A percentile compares a stretch with the other conserved stretches of the same genome.
These are phyloP conservation scores for Populus ilicifolia DNA, from an alignment of 345 rosid genomes.

Conservation along the genomic window DNA sequence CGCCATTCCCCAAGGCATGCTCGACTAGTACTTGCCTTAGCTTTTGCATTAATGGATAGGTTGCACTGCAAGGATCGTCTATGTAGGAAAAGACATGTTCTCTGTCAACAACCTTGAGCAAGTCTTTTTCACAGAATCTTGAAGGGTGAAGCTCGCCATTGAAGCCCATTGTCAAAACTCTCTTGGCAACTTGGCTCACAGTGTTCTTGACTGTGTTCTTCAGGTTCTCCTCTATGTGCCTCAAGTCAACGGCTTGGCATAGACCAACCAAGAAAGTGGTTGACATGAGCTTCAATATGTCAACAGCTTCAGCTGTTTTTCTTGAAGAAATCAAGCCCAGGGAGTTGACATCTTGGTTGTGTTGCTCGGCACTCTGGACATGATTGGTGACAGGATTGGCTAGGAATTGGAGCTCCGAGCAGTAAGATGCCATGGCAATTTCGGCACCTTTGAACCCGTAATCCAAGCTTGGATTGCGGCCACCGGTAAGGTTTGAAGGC, in stretches of 20 bases:
- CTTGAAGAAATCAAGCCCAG: slow-evolving; percentile 31
- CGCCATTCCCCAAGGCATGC: slow-evolving; percentile 25
- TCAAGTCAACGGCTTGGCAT: slow-evolving; percentile 31
- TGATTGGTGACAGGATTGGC: slow-evolving; percentile 34
- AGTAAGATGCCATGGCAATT: slow-evolving; percentile 39
- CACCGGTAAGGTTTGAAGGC: slow-evolving; percentile 34
- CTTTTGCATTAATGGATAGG: slow-evolving; percentile 28
- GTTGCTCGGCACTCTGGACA: slow-evolving; percentile 37
- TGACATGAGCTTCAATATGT: slow-evolving; percentile 33
- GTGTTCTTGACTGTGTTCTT: slow-evolving; percentile 25
- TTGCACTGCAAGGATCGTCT: slow-evolving; percentile 33
- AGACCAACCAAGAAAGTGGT: slow-evolving; percentile 28
- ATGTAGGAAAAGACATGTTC: slow-evolving; percentile 23
- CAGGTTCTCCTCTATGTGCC: slow-evolving; percentile 33
- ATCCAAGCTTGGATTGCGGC: slow-evolving; percentile 34
- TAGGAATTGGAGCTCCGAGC: slow-evolving; percentile 34
- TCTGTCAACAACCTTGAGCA: slow-evolving; percentile 25
- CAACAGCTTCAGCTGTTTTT: slow-evolving; percentile 31
- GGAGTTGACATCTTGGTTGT: slow-evolving; percentile 36
- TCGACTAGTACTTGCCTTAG: slow-evolving; percentile 35
- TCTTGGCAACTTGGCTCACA: slow-evolving; percentile 25
- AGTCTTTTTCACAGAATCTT: slow-evolving; percentile 29
- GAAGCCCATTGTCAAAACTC: slow-evolving; percentile 19
- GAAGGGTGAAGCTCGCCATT: slow-evolving; percentile 35
- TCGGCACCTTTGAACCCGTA: slow-evolving; percentile 37